Conservation (phyloP, 1,284 basidiomycete genomes). For the Ganoderma sp. region DNA sequence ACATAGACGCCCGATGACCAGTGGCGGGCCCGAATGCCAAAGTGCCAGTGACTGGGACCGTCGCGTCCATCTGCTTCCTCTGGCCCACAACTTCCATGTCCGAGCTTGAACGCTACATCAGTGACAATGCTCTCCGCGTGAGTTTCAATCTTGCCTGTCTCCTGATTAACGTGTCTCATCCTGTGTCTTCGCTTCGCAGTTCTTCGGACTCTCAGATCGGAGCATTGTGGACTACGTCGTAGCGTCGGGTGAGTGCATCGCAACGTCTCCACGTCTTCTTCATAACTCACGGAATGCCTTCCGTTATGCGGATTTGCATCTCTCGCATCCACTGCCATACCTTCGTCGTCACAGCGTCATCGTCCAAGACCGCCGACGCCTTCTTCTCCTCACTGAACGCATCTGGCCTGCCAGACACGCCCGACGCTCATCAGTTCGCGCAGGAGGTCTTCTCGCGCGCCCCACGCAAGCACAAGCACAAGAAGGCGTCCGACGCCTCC, state of each 20-base stretch:
- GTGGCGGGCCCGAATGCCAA: background rate
- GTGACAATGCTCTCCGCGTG: conserved; percentile 85
- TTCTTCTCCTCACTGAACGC: conserved; percentile 78
- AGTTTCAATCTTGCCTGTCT: conserved; percentile 35
- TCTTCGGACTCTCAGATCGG: conserved; percentile 82
- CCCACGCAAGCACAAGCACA: conserved; percentile 76
- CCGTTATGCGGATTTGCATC: background rate
- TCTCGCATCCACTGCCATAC: background rate
- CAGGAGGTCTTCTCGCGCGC: conserved; percentile 77
- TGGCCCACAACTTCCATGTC: conserved; percentile 37
- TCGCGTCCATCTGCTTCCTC: conserved; percentile 5
- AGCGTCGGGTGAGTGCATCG: conserved; percentile 69
- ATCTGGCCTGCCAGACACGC: conserved; percentile 80
- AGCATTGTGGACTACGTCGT: conserved; percentile 87
- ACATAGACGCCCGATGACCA: conserved; percentile 6
- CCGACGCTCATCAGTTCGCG: conserved; percentile 83
- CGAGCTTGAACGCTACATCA: conserved; percentile 79
- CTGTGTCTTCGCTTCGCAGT: conserved; percentile 46
- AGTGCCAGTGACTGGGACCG: background rate
- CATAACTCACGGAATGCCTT: background rate
- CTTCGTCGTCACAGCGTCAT: conserved; percentile 61
- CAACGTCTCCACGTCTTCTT: conserved; percentile 24
- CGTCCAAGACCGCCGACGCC: conserved; percentile 80
- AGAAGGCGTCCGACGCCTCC: conserved; percentile 58
- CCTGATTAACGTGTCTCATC: background rate